Evolutionary conservation across 1,284 basidiomycete species (phyloP), one percentile per base, ranked within the genome.

Genomic region (Entoloma clypeatum): DNA sequence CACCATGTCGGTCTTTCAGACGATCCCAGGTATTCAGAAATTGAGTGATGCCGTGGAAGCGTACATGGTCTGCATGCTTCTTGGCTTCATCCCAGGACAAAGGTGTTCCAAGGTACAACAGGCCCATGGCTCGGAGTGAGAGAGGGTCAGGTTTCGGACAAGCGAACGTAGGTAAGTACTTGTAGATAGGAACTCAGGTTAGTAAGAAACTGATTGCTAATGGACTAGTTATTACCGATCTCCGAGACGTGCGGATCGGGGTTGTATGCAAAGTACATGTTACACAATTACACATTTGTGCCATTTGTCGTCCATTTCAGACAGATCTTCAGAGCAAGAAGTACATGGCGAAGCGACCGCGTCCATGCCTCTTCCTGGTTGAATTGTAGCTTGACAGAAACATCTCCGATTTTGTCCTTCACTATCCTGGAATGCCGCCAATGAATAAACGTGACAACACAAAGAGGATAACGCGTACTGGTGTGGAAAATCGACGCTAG

Each of bases 301-400:
- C 83, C 85, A 53, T 79, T 88, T 1, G 87, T 90, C 4, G 83
- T 79, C 85, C 86, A 90, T 58, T 87, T 88, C 29, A 91, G 67
- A 34, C 87, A 74, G 44, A 88, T 84, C 68, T 95, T 95, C 39
- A 95, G 69, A 13, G 90, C 91, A 10, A 92, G 75, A 40, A 97
- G 72, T 41, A 98, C 90, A 58, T 96, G 91, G 31, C 92, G 77
- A 51, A 97, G 69, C 3, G 94, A 93, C 46, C 92, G 79, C 9
- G 95, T 98, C 95, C 95, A 99, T 1, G 82, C 77, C 58, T 98
- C 95, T 59, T 98, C 95, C 61, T 92, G 86, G 49, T 86, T 92
- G 63, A 93, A 94, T 56, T 94, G 91, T 7, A 96, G 71, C 60
- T 94, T 92, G 49, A 99, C 91, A 2, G 91, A 93, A 14, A 91